Evolutionary conservation across 2,329 filamentous ascomycete species (phyloP).

Genomic region (Stachybotrys echinatus): DNA sequence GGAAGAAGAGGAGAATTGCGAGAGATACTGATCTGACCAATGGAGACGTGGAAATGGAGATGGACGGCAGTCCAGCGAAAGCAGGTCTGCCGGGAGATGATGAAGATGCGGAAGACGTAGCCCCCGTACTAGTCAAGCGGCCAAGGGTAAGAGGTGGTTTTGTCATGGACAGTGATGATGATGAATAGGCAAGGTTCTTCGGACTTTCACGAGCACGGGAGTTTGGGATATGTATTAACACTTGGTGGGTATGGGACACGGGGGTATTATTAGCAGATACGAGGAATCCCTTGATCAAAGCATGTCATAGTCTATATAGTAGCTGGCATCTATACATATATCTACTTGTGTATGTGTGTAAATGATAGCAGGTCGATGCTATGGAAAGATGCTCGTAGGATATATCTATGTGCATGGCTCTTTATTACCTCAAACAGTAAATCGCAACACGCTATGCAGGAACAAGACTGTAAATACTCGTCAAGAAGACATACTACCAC

Average conservation of each 20-base stretch:
- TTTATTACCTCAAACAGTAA: too few relatives aligned
- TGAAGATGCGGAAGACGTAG: too few relatives aligned
- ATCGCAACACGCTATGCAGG: neutral
- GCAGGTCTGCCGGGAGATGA: conserved; percentile 20
- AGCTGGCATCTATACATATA: neutral
- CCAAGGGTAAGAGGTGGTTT: conserved; percentile 47
- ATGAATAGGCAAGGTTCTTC: conserved; percentile 33
- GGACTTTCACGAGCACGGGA: too few relatives aligned
- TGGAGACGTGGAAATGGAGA: conserved; percentile 20
- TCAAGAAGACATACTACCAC: neutral
- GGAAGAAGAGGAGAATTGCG: conserved; percentile 31
- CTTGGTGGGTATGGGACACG: neutral
- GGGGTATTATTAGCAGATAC: neutral
- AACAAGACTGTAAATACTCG: neutral
- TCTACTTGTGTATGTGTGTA: too few relatives aligned
- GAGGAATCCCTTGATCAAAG: too few relatives aligned
- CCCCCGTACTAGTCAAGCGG: conserved; percentile 26
- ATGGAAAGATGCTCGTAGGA: too few relatives aligned
- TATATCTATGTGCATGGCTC: too few relatives aligned
- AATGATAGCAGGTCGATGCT: too few relatives aligned
- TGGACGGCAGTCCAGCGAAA: conserved; percentile 8
- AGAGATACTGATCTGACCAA: conserved; percentile 12
- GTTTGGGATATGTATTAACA: conserved; percentile 6
- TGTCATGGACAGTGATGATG: conserved; percentile 55
- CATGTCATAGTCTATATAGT: too few relatives aligned